phyloP scores from a whole-genome alignment of 495 filamentous ascomycete genomes.

The Penicillium argentinense region DNA sequence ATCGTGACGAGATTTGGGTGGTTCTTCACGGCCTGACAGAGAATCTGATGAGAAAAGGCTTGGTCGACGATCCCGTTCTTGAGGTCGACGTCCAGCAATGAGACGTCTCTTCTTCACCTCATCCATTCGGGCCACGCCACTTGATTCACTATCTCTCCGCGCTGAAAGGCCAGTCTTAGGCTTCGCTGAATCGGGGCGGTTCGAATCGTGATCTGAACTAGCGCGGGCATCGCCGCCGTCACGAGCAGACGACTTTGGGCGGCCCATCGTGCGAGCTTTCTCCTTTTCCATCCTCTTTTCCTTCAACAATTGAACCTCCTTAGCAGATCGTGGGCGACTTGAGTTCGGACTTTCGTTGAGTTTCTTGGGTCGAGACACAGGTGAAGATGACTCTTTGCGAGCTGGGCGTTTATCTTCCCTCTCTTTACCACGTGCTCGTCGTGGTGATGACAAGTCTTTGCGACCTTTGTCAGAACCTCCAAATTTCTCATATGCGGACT shows the following conservation, averaged over 20 bases:
- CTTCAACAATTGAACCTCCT: slow-evolving; percentile 28
- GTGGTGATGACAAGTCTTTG: slow-evolving; percentile 46
- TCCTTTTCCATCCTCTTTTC: slow-evolving; percentile 41
- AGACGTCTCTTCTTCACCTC: slow-evolving; percentile 43
- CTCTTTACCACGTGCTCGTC: slow-evolving; percentile 58
- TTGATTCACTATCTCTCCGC: slow-evolving; percentile 38
- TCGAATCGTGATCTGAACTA: slow-evolving; percentile 31
- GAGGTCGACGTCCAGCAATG: slow-evolving; percentile 45
- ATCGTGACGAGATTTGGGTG: slow-evolving; percentile 35
- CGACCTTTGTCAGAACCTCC: slow-evolving; percentile 40
- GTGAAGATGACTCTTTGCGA: slow-evolving; percentile 52
- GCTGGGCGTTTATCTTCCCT: slow-evolving; percentile 48
- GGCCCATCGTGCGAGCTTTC: slow-evolving; percentile 20
- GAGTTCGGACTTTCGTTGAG: slow-evolving; percentile 30
- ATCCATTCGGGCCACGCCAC: slow-evolving; percentile 29
- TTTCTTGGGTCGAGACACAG: slow-evolving; percentile 47
- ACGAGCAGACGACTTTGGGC: slow-evolving; percentile 21
- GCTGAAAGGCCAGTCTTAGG: slow-evolving; percentile 23
- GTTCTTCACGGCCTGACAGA: slow-evolving; percentile 40
- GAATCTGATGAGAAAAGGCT: slow-evolving; percentile 47
- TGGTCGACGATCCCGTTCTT: slow-evolving; percentile 37
- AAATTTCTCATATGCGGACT: slow-evolving; percentile 72
- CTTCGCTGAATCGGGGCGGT: slow-evolving; percentile 23
- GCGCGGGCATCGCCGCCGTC: slow-evolving; percentile 23
- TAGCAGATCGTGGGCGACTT: slow-evolving; percentile 24